These are phyloP conservation scores for Lyophyllum shimeji DNA, from an alignment of 768 basidiomycete genomes.

Conservation along the genomic window DNA sequence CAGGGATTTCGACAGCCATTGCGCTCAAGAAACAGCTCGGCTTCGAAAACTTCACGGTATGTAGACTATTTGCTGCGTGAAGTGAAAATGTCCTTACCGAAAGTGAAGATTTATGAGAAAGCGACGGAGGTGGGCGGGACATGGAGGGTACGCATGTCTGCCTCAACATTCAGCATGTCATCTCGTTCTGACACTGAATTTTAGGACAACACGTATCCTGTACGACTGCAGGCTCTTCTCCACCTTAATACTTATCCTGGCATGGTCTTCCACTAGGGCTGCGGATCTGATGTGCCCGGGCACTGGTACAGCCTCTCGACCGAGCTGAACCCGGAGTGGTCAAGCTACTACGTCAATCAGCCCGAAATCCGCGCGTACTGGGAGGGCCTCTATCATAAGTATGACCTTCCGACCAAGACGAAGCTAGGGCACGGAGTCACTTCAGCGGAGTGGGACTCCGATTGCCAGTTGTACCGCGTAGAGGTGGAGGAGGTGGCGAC, in stretches of 20 bases:
- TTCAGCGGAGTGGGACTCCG: conserved; percentile 44
- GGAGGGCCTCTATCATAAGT: conserved; percentile 44
- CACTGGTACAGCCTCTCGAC: conserved; percentile 58
- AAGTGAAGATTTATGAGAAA: conserved; percentile 50
- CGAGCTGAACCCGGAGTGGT: conserved; percentile 54
- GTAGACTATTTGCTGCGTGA: conserved; percentile 10
- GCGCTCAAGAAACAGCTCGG: conserved; percentile 41
- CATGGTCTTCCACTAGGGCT: conserved; percentile 33
- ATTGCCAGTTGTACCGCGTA: conserved; percentile 40
- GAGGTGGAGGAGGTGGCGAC: conserved; percentile 35
- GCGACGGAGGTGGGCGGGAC: conserved; percentile 50
- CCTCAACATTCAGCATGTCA: not conserved
- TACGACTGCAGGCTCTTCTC: conserved; percentile 19
- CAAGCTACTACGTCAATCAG: conserved; percentile 43
- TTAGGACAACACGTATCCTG: conserved; percentile 58
- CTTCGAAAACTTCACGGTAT: conserved; percentile 49
- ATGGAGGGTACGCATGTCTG: conserved; percentile 46
- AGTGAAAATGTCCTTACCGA: not conserved
- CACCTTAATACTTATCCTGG: not conserved
- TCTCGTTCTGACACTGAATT: not conserved
- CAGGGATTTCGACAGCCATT: conserved; percentile 49
- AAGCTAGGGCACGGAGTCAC: conserved; percentile 40
- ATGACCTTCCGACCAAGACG: conserved; percentile 41
- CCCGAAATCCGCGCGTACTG: conserved; percentile 53
- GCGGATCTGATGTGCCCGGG: conserved; percentile 54